Evolutionary conservation across 1,139 yeast genomes (phyloP).

Genomic region (Magnusiomyces paraingens): DNA sequence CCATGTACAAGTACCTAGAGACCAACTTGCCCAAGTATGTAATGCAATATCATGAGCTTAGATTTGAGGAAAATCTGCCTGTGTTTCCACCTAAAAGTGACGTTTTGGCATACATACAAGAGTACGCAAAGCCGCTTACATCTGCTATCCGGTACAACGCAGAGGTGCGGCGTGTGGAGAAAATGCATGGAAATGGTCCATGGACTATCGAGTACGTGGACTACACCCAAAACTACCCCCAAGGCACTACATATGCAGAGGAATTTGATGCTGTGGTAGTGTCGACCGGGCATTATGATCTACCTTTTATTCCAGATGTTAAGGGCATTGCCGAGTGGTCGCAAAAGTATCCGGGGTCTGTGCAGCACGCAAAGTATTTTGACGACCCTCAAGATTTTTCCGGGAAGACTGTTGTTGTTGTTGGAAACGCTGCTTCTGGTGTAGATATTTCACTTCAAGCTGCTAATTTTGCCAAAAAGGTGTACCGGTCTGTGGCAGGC

Average conservation of each 20-base stretch:
- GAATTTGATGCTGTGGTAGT: slow-evolving; percentile 49
- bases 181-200: slow-evolving; percentile 25
- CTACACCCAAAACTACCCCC: slow-evolving; percentile 8
- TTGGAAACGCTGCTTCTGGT: slow-evolving; percentile 61
- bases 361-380: slow-evolving; percentile 56
- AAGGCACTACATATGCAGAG: slow-evolving; percentile 24
- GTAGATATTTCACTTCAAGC: slow-evolving; percentile 52
- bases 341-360: slow-evolving; percentile 39
- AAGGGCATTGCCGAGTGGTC: slow-evolving; percentile 50
- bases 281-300: slow-evolving; percentile 53
- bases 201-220: slow-evolving; percentile 40
- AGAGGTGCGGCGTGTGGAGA: slow-evolving; percentile 34
- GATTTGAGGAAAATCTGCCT: slow-evolving; percentile 42
- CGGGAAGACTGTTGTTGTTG: slow-evolving; percentile 43
- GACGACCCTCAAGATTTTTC: slow-evolving; percentile 40
- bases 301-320: slow-evolving; percentile 50
- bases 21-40: slow-evolving; percentile 54
- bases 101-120: slow-evolving; percentile 43
- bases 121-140: slow-evolving; percentile 41
- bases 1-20: slow-evolving; percentile 48
- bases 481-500: slow-evolving; percentile 42
- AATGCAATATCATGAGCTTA: slow-evolving; percentile 49
- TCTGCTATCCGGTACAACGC: slow-evolving; percentile 35
- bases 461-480: slow-evolving; percentile 36
- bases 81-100: slow-evolving; percentile 46